Conservation (phyloP, 2,329 filamentous ascomycete genomes). For the Exophiala phaeomuriformis region DNA sequence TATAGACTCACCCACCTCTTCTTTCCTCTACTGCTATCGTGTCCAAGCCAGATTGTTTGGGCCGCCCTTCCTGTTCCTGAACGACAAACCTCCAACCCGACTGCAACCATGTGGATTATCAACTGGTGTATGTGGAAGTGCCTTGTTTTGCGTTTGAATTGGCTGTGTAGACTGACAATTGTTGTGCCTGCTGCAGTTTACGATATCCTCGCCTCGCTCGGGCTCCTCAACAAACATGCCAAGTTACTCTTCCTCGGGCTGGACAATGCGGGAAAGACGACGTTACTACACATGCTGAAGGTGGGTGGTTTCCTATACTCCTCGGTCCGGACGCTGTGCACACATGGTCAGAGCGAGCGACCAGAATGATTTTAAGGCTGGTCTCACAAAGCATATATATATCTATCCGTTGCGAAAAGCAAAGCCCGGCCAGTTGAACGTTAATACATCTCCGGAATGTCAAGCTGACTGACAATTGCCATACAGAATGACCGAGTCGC, state of each 20-base stretch:
- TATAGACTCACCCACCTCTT: neutral
- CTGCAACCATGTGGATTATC: slow-evolving; percentile 70
- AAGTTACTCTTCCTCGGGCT: slow-evolving; percentile 91
- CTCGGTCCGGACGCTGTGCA: too few species aligned
- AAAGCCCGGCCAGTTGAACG: too few species aligned
- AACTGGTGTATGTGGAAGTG: slow-evolving; percentile 70
- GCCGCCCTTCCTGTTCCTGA: neutral
- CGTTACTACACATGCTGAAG: slow-evolving; percentile 91
- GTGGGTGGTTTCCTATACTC: slow-evolving; percentile 37
- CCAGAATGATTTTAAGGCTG: neutral
- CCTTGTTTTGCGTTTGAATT: neutral
- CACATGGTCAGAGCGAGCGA: too few species aligned
- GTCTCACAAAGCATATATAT: neutral
- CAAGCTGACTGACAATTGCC: too few species aligned
- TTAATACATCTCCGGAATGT: too few species aligned
- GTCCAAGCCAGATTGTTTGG: too few species aligned
- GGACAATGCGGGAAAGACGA: slow-evolving; percentile 92
- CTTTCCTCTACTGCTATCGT: too few species aligned
- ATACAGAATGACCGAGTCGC: slow-evolving; percentile 81
- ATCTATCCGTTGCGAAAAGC: too few species aligned
- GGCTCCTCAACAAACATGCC: slow-evolving; percentile 89
- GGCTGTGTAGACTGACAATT: neutral
- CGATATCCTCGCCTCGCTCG: slow-evolving; percentile 79
- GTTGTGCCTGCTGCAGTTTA: slow-evolving; percentile 53
- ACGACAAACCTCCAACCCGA: neutral